A percentile compares a stretch with the other conserved stretches of the same genome.
These are phyloP conservation scores for Xerocomellus chrysenteron DNA, from an alignment of 768 basidiomycete species.

Conservation along the genomic window DNA sequence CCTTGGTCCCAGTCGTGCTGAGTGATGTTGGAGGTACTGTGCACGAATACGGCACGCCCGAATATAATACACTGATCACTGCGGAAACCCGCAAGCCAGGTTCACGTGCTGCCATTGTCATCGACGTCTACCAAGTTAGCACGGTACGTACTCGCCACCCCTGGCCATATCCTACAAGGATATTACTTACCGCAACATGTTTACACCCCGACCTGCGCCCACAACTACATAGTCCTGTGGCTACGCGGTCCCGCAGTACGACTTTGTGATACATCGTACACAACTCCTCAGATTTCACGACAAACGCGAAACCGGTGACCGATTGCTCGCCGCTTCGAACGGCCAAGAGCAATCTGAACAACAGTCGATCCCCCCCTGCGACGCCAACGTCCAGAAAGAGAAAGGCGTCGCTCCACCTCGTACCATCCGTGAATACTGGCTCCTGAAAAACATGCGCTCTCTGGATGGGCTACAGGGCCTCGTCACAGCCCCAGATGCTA, in stretches of 20 bases:
- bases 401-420: conserved; percentile 3
- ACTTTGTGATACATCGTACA: conserved; percentile 55
- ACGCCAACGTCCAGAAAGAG: conserved; percentile 7
- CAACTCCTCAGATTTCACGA: conserved; percentile 45
- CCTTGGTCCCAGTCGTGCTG: not conserved
- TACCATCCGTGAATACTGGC: conserved; percentile 54
- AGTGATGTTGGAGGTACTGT: conserved; percentile 43
- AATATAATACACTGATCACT: conserved; percentile 55
- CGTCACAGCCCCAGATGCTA: conserved; percentile 24
- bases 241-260: conserved; percentile 60
- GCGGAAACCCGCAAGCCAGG: conserved; percentile 49
- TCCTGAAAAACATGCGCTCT: conserved; percentile 39
- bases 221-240: conserved; percentile 55
- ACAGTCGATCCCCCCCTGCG: not conserved
- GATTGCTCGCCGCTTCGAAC: conserved; percentile 11
- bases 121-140: conserved; percentile 57
- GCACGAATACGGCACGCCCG: conserved; percentile 60
- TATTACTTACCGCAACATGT: not conserved
- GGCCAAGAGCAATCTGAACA: not conserved
- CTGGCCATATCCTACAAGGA: not conserved
- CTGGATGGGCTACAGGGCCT: conserved; percentile 60
- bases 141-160: conserved; percentile 34
- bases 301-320: conserved; percentile 44
- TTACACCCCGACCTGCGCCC: not conserved
- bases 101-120: conserved; percentile 56